These are phyloP conservation scores for Claviceps africana DNA, from an alignment of 2,329 filamentous ascomycete species.

Conservation along the genomic window DNA sequence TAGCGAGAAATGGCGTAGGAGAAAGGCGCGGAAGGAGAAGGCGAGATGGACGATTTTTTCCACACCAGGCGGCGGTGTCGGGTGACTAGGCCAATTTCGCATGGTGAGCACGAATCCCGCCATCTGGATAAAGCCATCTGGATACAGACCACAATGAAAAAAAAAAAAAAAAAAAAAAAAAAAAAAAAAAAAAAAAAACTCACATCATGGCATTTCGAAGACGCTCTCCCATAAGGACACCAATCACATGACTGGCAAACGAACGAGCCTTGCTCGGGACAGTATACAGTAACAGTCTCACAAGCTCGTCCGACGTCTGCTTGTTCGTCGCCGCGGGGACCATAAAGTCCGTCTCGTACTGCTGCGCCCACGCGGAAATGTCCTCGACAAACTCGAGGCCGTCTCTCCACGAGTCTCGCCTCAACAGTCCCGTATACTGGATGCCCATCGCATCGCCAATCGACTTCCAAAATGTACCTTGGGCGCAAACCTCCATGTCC, in stretches of 20 bases:
- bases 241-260: neutral
- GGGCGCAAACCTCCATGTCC: conserved; percentile 53
- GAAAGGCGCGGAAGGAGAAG: neutral
- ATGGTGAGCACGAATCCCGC: neutral
- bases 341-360: conserved; percentile 1
- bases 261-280: neutral
- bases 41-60: neutral
- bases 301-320: conserved; percentile 1
- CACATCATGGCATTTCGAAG: conserved; percentile 3
- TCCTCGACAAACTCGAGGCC: conserved; percentile 3
- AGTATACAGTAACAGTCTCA: neutral
- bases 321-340: neutral
- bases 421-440: conserved; percentile 15
- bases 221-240: conserved; percentile 1
- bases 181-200: neutral
- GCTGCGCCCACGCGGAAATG: neutral
- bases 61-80: neutral
- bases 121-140: neutral
- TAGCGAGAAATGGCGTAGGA: neutral
- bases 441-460: conserved; percentile 41
- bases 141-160: too few species aligned
- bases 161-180: neutral
- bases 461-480: conserved; percentile 57
- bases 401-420: conserved; percentile 2
- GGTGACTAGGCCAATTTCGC: neutral